Base-by-base conservation (phyloP, 2,329 filamentous ascomycete genomes). In the Aspergillus sojae region DNA sequence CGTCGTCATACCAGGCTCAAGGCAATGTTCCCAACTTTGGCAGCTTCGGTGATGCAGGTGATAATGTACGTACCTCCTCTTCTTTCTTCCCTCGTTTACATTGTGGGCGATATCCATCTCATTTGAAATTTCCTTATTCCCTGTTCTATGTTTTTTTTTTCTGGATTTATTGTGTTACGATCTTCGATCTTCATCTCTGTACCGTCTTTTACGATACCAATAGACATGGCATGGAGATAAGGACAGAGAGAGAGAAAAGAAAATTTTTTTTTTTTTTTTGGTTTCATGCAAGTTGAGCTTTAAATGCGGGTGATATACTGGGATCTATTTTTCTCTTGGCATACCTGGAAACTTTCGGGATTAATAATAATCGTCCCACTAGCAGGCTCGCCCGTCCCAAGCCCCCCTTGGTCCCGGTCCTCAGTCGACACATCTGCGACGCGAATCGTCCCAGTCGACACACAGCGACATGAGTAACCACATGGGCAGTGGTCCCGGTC, bases 391-490 rank as follows among this genome's bases (percentile, higher is more conserved):
- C 82, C 87, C 89, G 55, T 83, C 87, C 69, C 86, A 89, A 70
- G 86, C 86, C 69, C 85, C 86, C 64, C 83, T 86, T 67, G 83
- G 85, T 64, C 83, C 88, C 71, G 86, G 85, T 64, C 81, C 87
- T 60, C 90, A 91, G 72, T 85, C 88, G n/a, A 87, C 86, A 68
- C 94, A 98, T 79, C 86, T 92, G 71, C 91, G 94, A 73, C 90
- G 93, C 71, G 91, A 94, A 76, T 97, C 94, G 34, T 90, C 90
- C 43, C 93, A 95, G 74, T 96, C 92, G 26, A 85, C 88, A 67
- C 91, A 94, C 77, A 88, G 87, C 75, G 91, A 94, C 67, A 86
- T 89, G 78, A 86, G 84, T 77, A 88, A 85, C 75, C 86, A 87
- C 74, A 76, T 78, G 70, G 72, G 71, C 68, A 81, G 79, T 72